Conservation (phyloP, 2,329 filamentous ascomycete species). For the Ustulina deusta region DNA sequence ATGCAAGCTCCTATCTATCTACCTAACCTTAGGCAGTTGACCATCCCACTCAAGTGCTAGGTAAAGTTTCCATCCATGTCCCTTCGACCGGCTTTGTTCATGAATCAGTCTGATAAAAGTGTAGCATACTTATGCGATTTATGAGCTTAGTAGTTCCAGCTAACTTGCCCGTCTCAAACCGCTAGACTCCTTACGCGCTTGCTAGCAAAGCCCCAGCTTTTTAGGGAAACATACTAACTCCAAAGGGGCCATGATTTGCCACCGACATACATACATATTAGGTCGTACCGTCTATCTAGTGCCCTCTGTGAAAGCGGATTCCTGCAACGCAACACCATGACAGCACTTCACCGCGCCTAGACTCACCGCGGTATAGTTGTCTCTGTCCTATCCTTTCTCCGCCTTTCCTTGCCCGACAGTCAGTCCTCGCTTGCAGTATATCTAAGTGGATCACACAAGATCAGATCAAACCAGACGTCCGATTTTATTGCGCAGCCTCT, state of each 20-base stretch:
- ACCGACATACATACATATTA: neutral
- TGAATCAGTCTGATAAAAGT: no score
- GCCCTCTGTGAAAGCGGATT: neutral
- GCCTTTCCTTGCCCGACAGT: neutral
- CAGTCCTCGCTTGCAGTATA: neutral
- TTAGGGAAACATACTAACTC: neutral
- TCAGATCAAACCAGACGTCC: constrained; percentile 15
- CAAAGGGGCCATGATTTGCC: neutral
- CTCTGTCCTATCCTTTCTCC: neutral
- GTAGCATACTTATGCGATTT: no score
- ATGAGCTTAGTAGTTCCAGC: no score
- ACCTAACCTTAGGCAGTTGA: no score
- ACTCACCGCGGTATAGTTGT: neutral
- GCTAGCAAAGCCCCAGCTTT: neutral
- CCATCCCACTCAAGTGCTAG: no score
- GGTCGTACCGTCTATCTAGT: no score
- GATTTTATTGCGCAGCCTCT: no score
- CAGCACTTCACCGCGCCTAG: constrained; percentile 3
- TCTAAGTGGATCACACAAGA: constrained; percentile 8
- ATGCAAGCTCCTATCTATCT: neutral
- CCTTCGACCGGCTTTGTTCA: no score
- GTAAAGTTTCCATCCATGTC: no score
- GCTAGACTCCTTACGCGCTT: no score
- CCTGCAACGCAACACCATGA: constrained; percentile 7
- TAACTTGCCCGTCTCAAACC: no score